phyloP scores from a whole-genome alignment of 2,329 filamentous ascomycete species.

The Amauroascus verrucosus region DNA sequence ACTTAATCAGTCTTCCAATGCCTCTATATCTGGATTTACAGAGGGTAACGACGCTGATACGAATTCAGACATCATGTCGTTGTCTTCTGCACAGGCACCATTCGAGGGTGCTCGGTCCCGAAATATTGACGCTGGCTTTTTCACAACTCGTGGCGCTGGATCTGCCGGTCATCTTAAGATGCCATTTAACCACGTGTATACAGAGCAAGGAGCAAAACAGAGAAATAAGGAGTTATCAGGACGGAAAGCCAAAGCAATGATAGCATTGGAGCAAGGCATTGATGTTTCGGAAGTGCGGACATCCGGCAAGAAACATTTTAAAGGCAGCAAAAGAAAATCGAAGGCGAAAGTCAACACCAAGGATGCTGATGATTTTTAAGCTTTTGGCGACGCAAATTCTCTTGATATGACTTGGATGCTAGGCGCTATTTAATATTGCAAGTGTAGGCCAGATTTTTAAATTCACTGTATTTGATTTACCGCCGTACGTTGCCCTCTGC shows the following conservation, averaged over 20 bases:
- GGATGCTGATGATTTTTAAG: slow-evolving; percentile 16
- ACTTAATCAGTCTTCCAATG: slow-evolving; percentile 11
- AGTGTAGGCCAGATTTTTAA: background rate
- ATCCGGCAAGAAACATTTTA: slow-evolving; percentile 72
- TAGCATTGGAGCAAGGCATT: slow-evolving; percentile 73
- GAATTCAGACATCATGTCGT: slow-evolving; percentile 21
- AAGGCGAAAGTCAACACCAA: slow-evolving; percentile 22
- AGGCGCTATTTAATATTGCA: background rate
- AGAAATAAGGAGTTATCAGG: slow-evolving; percentile 70
- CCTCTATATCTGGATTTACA: slow-evolving; percentile 5
- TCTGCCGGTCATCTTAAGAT: slow-evolving; percentile 57
- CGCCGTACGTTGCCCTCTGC: too few species aligned
- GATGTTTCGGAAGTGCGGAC: slow-evolving; percentile 65
- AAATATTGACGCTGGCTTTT: slow-evolving; percentile 81
- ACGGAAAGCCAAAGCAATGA: slow-evolving; percentile 66
- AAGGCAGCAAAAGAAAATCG: slow-evolving; percentile 30
- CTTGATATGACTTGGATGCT: background rate
- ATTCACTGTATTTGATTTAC: background rate
- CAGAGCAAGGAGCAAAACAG: slow-evolving; percentile 58
- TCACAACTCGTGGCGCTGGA: slow-evolving; percentile 51
- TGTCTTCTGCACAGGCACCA: slow-evolving; percentile 12
- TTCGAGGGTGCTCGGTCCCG: slow-evolving; percentile 60
- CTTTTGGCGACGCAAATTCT: background rate
- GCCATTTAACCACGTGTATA: slow-evolving; percentile 87
- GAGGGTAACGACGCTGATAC: slow-evolving; percentile 29